Evolutionary conservation across 441 rosid genomes (phyloP).

Genomic region (Eutrema salsugineum): DNA sequence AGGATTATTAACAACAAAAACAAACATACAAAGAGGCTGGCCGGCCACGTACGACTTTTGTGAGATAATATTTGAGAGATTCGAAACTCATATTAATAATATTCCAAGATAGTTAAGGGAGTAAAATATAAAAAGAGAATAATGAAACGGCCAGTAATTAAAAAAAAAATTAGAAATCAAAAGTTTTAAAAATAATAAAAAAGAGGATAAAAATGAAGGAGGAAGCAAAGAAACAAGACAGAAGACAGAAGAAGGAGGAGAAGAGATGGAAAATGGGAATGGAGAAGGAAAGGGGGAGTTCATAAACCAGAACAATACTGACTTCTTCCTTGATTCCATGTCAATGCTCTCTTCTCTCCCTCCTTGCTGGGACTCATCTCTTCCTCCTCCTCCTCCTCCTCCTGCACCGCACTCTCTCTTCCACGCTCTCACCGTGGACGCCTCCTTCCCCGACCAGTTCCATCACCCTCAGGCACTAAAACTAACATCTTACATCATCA

Average conservation of each 20-base stretch:
- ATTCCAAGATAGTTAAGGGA: neutral
- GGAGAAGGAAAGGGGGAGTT: constrained; percentile 34
- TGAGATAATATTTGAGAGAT: constrained; percentile 21
- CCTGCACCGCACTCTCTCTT: constrained; percentile 26
- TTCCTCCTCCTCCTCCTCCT: constrained; percentile 30
- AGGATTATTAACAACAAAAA: neutral
- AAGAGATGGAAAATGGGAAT: constrained; percentile 31
- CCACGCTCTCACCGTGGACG: constrained; percentile 31
- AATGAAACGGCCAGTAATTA: constrained; percentile 21
- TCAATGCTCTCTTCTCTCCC: constrained; percentile 34
- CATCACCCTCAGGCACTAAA: constrained; percentile 26
- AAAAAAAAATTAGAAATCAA: neutral
- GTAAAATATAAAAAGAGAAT: neutral
- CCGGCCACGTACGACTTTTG: constrained; percentile 30
- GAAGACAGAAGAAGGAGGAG: neutral
- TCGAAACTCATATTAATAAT: constrained; percentile 13
- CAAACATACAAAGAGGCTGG: constrained; percentile 19
- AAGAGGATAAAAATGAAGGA: constrained; percentile 22
- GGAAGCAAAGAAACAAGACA: constrained; percentile 5
- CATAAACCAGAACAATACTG: constrained; percentile 29
- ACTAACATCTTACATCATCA: neutral
- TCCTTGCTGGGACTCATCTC: constrained; percentile 37
- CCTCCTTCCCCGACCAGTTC: constrained; percentile 29
- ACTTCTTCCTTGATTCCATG: constrained; percentile 32
- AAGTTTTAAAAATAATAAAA: neutral